Base-by-base conservation (phyloP, 1,284 basidiomycete genomes). In the Trichosporon ovoides region DNA sequence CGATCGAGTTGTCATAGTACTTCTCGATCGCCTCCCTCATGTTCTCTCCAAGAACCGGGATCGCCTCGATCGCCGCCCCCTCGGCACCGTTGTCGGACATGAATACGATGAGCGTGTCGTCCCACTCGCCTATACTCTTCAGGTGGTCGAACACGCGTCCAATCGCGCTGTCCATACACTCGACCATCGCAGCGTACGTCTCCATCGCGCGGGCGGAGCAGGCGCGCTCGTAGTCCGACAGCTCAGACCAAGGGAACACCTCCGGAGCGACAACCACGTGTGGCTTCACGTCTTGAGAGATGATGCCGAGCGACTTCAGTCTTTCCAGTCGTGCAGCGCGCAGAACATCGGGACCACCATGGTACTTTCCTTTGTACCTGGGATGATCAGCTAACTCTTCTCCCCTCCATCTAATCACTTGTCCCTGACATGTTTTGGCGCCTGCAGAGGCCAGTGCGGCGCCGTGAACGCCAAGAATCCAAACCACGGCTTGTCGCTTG, bases 21-120 rank as follows among this genome's bases (percentile, higher is more conserved):
- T 55, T 38, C 36, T 56, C 54, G 56, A 64, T 60, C 16, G 60
- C 56, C 38, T 66, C 69, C 59, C 71, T 67, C 13, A 63, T 43
- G 43, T 57, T 53, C 3, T 65, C 34, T 3, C 63, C 61, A 14
- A 67, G 38, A n/a, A 52, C 52, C n/a, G 56, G 49, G 37, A 68
- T 64, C 6, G 65, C 62, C 38, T 62, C 58, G 65, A 57, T 58
- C 53, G 57, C 67, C 55, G 53, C 52, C 6, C 74, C 74, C 57
- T 76, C 73, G 2, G 72, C 73, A 10, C 73, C 74, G 56, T 76
- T 76, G 55, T 76, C 74, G 38, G 57, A 59, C 22, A 64, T 64
- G 59, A 76, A 76, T 28, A 76, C 60, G 38, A 76, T 56, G 20
- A 76, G 64, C 4, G 74, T 76, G 52, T 73, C 66, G 52, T 75